Conservation (phyloP, 495 filamentous ascomycete species). For the Xylaria cubensis region DNA sequence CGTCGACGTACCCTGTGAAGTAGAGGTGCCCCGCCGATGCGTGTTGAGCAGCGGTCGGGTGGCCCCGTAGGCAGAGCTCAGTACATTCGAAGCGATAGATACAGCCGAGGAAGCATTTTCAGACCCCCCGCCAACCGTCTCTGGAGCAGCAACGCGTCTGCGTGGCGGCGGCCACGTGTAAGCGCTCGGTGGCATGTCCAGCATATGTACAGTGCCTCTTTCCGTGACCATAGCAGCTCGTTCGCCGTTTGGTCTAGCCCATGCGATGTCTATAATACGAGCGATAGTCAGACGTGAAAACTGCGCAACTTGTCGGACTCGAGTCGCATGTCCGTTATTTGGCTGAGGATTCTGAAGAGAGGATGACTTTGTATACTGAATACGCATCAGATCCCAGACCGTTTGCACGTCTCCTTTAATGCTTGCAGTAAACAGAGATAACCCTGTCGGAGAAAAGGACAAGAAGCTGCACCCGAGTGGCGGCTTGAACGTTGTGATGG, state of each 20-base stretch:
- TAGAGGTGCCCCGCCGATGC: conserved; percentile 56
- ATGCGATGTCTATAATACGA: conserved; percentile 86
- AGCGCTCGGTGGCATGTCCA: conserved; percentile 81
- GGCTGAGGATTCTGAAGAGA: conserved; percentile 51
- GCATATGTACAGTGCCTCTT: conserved; percentile 90
- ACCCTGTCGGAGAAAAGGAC: conserved; percentile 84
- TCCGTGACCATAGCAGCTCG: conserved; percentile 85
- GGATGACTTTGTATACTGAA: conserved; percentile 61
- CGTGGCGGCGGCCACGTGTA: conserved; percentile 90
- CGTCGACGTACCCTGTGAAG: conserved; percentile 55
- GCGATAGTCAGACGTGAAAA: conserved; percentile 91
- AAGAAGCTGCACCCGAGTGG: conserved; percentile 89
- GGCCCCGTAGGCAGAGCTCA: conserved; percentile 70
- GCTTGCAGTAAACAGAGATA: conserved; percentile 86
- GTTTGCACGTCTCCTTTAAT: conserved; percentile 91
- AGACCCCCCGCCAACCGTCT: conserved; percentile 45
- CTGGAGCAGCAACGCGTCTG: conserved; percentile 56
- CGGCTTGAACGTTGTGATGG: conserved; percentile 79
- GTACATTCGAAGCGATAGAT: conserved; percentile 62
- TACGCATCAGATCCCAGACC: conserved; percentile 90
- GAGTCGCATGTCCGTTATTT: conserved; percentile 44
- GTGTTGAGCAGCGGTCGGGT: conserved; percentile 56
- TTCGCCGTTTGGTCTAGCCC: conserved; percentile 82
- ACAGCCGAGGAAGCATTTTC: conserved; percentile 57
- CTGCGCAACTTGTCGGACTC: conserved; percentile 80